These are phyloP conservation scores for Acacia melanoxylon DNA, from an alignment of 306 rosid genomes.

Conservation along the genomic window DNA sequence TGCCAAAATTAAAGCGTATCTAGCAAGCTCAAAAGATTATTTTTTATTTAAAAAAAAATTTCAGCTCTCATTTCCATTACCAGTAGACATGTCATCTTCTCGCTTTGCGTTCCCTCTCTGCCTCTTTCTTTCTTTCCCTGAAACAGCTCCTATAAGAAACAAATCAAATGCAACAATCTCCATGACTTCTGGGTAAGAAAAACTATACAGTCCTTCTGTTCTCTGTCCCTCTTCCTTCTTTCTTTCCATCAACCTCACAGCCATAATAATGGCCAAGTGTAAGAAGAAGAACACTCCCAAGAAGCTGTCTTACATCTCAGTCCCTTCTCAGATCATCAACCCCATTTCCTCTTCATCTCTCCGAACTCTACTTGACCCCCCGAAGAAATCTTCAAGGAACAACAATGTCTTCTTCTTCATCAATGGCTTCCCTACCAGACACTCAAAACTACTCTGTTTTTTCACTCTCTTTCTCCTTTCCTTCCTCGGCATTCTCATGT, in stretches of 20 bases:
- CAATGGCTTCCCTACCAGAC: conserved; percentile 20
- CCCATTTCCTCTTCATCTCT: conserved; percentile 80
- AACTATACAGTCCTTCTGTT: not conserved
- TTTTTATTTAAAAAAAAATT: not conserved
- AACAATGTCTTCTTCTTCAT: conserved; percentile 24
- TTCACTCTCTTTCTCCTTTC: conserved; percentile 54
- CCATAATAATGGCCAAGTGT: conserved; percentile 59
- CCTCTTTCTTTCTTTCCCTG: conserved; percentile 31
- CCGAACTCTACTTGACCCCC: conserved; percentile 64
- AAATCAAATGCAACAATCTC: not conserved
- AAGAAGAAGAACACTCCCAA: conserved; percentile 56
- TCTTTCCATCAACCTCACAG: conserved; percentile 31
- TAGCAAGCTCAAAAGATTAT: not conserved
- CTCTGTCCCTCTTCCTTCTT: not conserved
- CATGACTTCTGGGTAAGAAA: not conserved
- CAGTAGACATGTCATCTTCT: not conserved
- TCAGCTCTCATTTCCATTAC: not conserved
- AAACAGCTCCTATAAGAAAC: conserved; percentile 16
- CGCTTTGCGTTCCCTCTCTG: conserved; percentile 53
- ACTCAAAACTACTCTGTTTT: conserved; percentile 52
- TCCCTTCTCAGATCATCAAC: conserved; percentile 87
- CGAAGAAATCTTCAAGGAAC: conserved; percentile 65
- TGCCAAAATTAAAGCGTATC: not conserved
- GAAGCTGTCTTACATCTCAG: conserved; percentile 82
- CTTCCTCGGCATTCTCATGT: conserved; percentile 49